Conservation (phyloP, 2,329 filamentous ascomycete genomes). For the Davidsoniella virescens region DNA sequence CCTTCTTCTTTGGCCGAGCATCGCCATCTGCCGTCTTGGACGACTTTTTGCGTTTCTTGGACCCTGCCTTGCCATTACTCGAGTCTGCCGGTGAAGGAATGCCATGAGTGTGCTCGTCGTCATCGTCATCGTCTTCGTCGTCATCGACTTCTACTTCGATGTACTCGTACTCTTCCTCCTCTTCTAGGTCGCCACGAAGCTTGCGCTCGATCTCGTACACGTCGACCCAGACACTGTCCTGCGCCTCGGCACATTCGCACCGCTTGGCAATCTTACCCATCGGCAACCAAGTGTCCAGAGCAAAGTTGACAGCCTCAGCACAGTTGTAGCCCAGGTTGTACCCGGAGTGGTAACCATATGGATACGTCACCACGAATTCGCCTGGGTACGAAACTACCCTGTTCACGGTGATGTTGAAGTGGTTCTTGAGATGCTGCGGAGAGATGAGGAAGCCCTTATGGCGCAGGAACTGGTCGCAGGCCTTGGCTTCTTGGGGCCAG, state of each 20-base stretch:
- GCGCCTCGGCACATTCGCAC: constrained; percentile 85
- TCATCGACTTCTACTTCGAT: constrained; percentile 56
- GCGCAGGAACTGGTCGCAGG: constrained; percentile 86
- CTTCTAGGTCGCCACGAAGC: constrained; percentile 63
- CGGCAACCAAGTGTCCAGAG: constrained; percentile 83
- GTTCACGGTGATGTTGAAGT: constrained; percentile 93
- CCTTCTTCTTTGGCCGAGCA: constrained; percentile 35
- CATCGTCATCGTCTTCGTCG: constrained; percentile 45
- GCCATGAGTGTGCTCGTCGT: constrained; percentile 48
- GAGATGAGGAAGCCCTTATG: constrained; percentile 98
- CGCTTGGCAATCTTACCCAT: constrained; percentile 93
- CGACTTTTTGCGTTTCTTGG: constrained; percentile 6
- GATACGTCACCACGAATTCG: constrained; percentile 96
- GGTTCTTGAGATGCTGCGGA: constrained; percentile 66
- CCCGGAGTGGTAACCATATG: constrained; percentile 94
- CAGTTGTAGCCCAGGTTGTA: constrained; percentile 98
- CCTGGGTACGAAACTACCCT: constrained; percentile 89
- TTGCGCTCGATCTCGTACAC: constrained; percentile 93
- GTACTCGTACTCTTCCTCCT: constrained; percentile 60
- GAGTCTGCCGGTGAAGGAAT: constrained; percentile 66
- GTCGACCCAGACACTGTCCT: constrained; percentile 97
- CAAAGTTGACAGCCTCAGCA: constrained; percentile 96
- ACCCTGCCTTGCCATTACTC: constrained; percentile 44
- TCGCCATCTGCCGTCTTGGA: constrained; percentile 29
- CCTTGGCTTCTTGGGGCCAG: constrained; percentile 89